Conservation (phyloP, 306 rosid genomes). For the Rosa rugosa region DNA sequence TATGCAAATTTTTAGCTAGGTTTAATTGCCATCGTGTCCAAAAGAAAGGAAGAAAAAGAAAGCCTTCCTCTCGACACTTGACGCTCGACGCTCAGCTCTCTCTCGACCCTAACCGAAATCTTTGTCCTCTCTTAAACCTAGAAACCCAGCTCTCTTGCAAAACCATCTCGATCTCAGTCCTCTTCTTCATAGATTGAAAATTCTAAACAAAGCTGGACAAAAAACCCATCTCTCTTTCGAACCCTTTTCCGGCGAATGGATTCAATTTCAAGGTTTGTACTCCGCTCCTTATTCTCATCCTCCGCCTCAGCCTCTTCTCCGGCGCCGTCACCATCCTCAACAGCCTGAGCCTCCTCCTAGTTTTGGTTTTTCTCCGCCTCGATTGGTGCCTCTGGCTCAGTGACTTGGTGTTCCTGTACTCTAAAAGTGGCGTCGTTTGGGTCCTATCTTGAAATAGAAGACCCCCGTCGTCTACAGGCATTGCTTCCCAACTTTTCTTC, state of each 20-base stretch:
- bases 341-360: background rate
- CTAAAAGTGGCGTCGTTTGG: background rate
- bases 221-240: constrained; percentile 54
- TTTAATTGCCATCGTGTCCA: too few species aligned
- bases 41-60: too few species aligned
- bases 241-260: constrained; percentile 77
- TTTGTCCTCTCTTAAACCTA: too few species aligned
- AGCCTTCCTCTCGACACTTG: too few species aligned
- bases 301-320: constrained; percentile 27
- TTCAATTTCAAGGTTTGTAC: constrained; percentile 67
- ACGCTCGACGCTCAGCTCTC: too few species aligned
- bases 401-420: background rate
- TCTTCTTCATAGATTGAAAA: too few species aligned
- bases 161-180: too few species aligned
- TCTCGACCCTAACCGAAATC: too few species aligned
- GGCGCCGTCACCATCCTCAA: background rate
- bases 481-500: constrained; percentile 45
- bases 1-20: too few species aligned
- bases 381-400: background rate
- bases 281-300: constrained; percentile 27
- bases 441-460: background rate
- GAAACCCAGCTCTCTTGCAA: too few species aligned
- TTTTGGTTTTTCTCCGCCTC: background rate
- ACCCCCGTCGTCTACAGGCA: constrained; percentile 20
- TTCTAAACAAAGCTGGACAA: too few species aligned